Evolutionary conservation across 306 rosid genomes (phyloP).

Genomic region (Neltuma alba): DNA sequence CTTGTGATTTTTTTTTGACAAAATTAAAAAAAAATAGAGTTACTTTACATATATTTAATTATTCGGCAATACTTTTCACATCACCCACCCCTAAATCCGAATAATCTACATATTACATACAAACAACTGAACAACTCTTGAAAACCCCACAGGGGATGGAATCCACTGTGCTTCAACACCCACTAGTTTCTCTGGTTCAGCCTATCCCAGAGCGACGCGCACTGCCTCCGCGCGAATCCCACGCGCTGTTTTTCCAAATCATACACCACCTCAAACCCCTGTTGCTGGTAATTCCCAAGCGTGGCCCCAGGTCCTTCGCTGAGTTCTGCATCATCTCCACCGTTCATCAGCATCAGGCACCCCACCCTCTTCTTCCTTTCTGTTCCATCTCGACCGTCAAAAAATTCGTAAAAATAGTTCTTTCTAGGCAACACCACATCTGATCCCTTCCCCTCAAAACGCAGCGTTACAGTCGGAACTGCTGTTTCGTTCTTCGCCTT

Average conservation of each 20-base stretch:
- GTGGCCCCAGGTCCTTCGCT: conserved; percentile 80
- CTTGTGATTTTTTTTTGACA: neutral
- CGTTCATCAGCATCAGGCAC: conserved; percentile 88
- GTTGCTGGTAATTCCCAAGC: conserved; percentile 87
- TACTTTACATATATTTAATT: neutral
- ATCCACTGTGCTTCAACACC: conserved; percentile 13
- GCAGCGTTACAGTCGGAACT: conserved; percentile 57
- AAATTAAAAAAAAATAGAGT: neutral
- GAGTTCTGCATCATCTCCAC: conserved; percentile 67
- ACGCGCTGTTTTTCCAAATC: conserved; percentile 66
- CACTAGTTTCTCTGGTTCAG: conserved; percentile 43
- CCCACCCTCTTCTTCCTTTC: conserved; percentile 61
- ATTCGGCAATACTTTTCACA: neutral
- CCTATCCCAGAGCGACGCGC: conserved; percentile 72
- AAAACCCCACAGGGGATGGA: neutral
- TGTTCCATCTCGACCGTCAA: conserved; percentile 61
- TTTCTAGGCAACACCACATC: conserved; percentile 70
- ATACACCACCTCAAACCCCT: conserved; percentile 81
- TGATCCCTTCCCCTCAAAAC: conserved; percentile 57
- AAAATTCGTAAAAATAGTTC: conserved; percentile 74
- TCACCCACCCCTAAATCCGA: neutral
- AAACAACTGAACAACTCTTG: neutral
- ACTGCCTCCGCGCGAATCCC: conserved; percentile 75
- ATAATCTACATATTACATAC: neutral
- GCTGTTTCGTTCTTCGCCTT: conserved; percentile 32